These are phyloP conservation scores for Aspergillus jensenii DNA, from an alignment of 2,329 filamentous ascomycete species.

Conservation along the genomic window DNA sequence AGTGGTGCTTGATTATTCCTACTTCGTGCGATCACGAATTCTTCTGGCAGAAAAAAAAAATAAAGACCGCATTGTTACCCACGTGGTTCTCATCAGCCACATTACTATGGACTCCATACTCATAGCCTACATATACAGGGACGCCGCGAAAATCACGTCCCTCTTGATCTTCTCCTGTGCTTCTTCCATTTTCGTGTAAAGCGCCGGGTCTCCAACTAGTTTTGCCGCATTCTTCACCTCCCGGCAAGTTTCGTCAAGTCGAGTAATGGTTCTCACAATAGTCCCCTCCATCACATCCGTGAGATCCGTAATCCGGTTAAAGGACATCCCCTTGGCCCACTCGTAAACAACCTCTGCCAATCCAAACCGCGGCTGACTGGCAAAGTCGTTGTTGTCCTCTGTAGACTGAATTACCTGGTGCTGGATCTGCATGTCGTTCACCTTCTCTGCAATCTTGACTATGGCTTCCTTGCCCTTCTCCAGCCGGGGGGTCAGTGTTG, in stretches of 20 bases:
- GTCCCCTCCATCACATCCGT: constrained; percentile 97
- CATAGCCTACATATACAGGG: constrained; percentile 70
- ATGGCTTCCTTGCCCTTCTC: constrained; percentile 83
- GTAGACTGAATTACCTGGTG: constrained; percentile 89
- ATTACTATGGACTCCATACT: not conserved
- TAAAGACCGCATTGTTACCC: constrained; percentile 4
- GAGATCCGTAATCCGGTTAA: constrained; percentile 94
- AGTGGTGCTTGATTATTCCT: not conserved
- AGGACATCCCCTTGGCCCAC: constrained; percentile 96
- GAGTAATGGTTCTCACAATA: constrained; percentile 90
- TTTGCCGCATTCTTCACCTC: constrained; percentile 97
- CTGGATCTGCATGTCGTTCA: constrained; percentile 83
- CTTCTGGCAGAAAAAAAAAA: constrained; percentile 15
- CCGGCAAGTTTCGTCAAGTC: constrained; percentile 91
- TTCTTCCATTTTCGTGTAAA: constrained; percentile 95
- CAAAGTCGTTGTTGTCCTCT: constrained; percentile 91
- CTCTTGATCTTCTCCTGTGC: constrained; percentile 98
- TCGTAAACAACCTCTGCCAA: constrained; percentile 98
- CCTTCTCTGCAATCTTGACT: constrained; percentile 84
- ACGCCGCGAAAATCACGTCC: constrained; percentile 88
- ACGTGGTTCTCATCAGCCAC: constrained; percentile 9
- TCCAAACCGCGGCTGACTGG: constrained; percentile 81
- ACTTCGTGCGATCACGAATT: constrained; percentile 3
- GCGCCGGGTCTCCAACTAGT: constrained; percentile 87
- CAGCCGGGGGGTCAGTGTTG: constrained; percentile 77